Evolutionary conservation across 2,329 filamentous ascomycete genomes (phyloP).

Genomic region (Xylaria sp.): DNA sequence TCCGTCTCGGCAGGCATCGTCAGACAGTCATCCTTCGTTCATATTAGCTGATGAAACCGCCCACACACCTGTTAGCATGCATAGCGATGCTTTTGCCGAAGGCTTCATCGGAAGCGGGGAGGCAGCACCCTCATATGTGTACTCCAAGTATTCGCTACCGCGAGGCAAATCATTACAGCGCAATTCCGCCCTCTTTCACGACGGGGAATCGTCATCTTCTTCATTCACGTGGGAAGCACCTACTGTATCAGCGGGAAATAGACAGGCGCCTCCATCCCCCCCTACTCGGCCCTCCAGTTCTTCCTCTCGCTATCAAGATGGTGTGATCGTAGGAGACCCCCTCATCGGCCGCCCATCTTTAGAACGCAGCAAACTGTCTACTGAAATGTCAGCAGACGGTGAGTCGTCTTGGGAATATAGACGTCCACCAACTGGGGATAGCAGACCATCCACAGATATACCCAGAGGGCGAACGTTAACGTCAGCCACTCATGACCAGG

Average conservation of each 20-base stretch:
- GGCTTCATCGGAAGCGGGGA: conserved; percentile 50
- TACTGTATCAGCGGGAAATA: conserved; percentile 45
- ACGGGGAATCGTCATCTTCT: conserved; percentile 56
- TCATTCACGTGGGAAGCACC: conserved; percentile 71
- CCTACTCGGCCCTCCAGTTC: conserved; percentile 66
- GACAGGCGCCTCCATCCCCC: conserved; percentile 64
- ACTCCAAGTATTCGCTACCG: conserved; percentile 83
- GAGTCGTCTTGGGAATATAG: conserved; percentile 52
- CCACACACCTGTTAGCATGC: conserved; percentile 74
- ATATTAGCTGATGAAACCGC: conserved; percentile 67
- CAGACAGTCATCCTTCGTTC: conserved; percentile 70
- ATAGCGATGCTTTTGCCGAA: conserved; percentile 70
- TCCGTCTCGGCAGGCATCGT: conserved; percentile 67
- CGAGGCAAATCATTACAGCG: conserved; percentile 80
- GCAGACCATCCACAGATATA: conserved; percentile 54
- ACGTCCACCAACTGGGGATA: conserved; percentile 52
- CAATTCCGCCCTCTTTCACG: conserved; percentile 64
- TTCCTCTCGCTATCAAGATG: conserved; percentile 45
- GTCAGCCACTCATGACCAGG: conserved; percentile 47
- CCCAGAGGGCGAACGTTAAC: conserved; percentile 53
- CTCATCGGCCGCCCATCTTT: conserved; percentile 52
- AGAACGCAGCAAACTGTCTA: conserved; percentile 57
- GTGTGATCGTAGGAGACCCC: conserved; percentile 47
- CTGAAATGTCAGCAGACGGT: conserved; percentile 50
- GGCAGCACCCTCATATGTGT: conserved; percentile 76